Conservation (phyloP, 1,284 basidiomycete genomes). For the Malassezia globosa region DNA sequence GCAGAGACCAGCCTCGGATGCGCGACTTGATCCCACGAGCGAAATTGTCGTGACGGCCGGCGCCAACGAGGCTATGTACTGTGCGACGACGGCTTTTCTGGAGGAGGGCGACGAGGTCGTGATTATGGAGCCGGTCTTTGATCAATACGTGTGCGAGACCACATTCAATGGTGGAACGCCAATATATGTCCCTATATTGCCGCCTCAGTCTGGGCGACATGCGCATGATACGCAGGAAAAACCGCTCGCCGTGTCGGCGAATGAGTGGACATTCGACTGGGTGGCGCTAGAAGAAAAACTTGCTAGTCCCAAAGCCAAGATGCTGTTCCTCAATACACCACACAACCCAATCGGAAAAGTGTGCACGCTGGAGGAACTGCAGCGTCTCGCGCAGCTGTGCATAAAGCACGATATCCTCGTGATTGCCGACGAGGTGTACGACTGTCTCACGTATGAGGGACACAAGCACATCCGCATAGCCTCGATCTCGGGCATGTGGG, state of each 20-base stretch:
- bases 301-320: slow-evolving; percentile 78
- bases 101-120: slow-evolving; percentile 74
- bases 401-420: slow-evolving; percentile 86
- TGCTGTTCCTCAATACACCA: slow-evolving; percentile 55
- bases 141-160: slow-evolving; percentile 65
- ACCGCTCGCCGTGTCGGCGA: slow-evolving; percentile 30
- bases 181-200: slow-evolving; percentile 87
- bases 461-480: slow-evolving; percentile 84
- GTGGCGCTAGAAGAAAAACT: slow-evolving; percentile 61
- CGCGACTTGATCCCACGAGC: slow-evolving; percentile 66
- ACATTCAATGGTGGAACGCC: slow-evolving; percentile 59
- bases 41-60: slow-evolving; percentile 92
- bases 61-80: slow-evolving; percentile 54
- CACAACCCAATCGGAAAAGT: slow-evolving; percentile 70
- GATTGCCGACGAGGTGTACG: slow-evolving; percentile 87
- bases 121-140: slow-evolving; percentile 88
- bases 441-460: slow-evolving; percentile 77
- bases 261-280: slow-evolving; percentile 52
- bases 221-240: no score
- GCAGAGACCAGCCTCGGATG: slow-evolving; percentile 47
- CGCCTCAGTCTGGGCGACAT: slow-evolving; percentile 51
- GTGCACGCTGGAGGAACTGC: slow-evolving; percentile 70
- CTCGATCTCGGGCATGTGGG: slow-evolving; percentile 73
- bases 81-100: slow-evolving; percentile 30
- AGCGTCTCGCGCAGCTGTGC: slow-evolving; percentile 70